Base-by-base conservation (phyloP, 1,284 basidiomycete species). In the Pyrrhoderma noxium region DNA sequence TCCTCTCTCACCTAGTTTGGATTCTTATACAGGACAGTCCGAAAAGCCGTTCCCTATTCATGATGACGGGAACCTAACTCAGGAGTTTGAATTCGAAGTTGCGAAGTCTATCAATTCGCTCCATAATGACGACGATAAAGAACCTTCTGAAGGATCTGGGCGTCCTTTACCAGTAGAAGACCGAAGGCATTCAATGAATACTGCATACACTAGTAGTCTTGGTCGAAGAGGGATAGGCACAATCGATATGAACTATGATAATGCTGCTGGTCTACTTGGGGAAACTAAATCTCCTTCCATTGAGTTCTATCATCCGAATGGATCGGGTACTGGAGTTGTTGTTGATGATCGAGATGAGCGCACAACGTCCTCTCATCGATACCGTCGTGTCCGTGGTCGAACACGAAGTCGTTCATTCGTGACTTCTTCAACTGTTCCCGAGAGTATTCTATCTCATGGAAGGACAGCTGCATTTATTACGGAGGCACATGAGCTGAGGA, bases 391-490 rank as follows among this genome's bases (percentile, higher is more conserved):
- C 7, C 45, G 47, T n/a, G 16, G 18, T 4, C 23, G 13, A 18
- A 46, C 34, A 13, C 37, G 22, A 22, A 22, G 39, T 8, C 38
- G 31, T 7, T 42, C 43, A 5, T 18, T 49, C 22, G 27, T 41
- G 14, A 27, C 36, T 11, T 45, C 48, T n/a, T 34, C 44, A 8
- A 47, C 49, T 3, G 7, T 22, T 16, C 27, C 39, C 3, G 53
- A 47, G 36, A 51, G 53, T 23, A 31, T 47, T 1, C 18, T 48
- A 2, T 47, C 49, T 18, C 35, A 23, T 39, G 47, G 40, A 3
- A 36, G 46, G 22, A 53, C 42, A 35, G 40, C 39, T 8, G 27
- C 21, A 7, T 8, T 48, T 1, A 31, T 49, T 16, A 11, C 39
- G 8, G 37, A 35, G 7, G 53, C 49, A 8, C 11, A 46, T 25